Evolutionary conservation across 2,329 filamentous ascomycete genomes (phyloP), one percentile per base, ranked within the genome.

Genomic region (Rosellinia necatrix): DNA sequence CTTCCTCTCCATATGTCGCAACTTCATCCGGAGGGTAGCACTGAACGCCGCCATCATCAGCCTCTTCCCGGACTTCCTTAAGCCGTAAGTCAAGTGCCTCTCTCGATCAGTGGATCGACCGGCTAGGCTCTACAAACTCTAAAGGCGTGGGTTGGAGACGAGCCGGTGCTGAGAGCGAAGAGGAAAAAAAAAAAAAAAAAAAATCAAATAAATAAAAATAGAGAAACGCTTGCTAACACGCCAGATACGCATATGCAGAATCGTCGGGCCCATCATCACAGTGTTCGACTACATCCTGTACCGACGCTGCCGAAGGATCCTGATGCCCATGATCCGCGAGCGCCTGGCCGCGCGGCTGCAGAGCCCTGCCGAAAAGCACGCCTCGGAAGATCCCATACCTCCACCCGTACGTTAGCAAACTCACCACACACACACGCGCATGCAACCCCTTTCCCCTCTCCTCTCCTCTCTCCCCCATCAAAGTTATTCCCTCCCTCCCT

Each of bases 261-360:
- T 72, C 6, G 49, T 72, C 38, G 69, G 55, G 1, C 70, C 67
- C 0, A 42, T 73, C 30, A 56, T 72, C 19, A 70, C 65, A 2
- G 29, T 61, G 2, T 71, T 69, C 44, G 71, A 74, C 58, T 65
- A 63, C 27, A 27, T 70, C 21, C 66, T 70, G n/a, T 72, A 70
- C 34, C 59, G 46, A 7, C 68, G 66, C 6, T 70, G 70, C 35
- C 59, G 66, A 10, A 65, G 64, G 35, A 68, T 67, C 48, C 66
- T 72, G 13, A 56, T 71, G 46, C 74, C 74, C 15, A 64, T 71
- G 6, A 71, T 75, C 53, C 65, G 61, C 27, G 59, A 70, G 44
- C 66, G 73, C 19, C 59, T 74, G 1, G 49, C 51, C 1, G n/a
- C n/a, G n/a, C 51, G 40, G 8, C 44, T 68, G n/a, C 42, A 38